Base-by-base conservation (phyloP, 2,329 filamentous ascomycete species). In the Apiospora malaysiana region DNA sequence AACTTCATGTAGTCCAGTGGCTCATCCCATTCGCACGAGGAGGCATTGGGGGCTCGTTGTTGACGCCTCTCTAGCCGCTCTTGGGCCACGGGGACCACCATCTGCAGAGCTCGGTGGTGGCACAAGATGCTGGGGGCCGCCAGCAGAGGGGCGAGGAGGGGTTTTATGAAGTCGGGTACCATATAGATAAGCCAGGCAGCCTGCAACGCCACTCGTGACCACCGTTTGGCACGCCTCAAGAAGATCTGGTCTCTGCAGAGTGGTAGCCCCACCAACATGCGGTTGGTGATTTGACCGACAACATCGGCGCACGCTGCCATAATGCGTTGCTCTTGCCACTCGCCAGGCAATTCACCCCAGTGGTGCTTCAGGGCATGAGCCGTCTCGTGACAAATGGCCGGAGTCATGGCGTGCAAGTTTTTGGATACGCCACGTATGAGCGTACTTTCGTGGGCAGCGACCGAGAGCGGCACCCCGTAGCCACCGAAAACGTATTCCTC, bases 1-100 rank as follows among this genome's bases (percentile, higher is more conserved):
- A 66, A 66, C 16, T 66, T 66, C 59, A 66, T 66, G 27, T 66
- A 66, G 32, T 66, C 59, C 32, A 42, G 59, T 2, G 59, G 59
- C 32, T 66, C 59, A 8, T 66, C 59, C 59, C 59, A 66, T 3
- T 10, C 59, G n/a, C 47, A 2, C 2, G 40, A 6, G 6, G 32
- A 37, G 4, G 59, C 9, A 32, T 66, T 32, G 5, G 59, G 1
- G 25, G 32, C 59, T 18, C 59, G 59, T 37, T 10, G 6, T 32
- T 66, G 1, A 4, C 59, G 59, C 9, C 23, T 42, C 5, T 37
- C 32, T 8, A 66, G 32, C 14, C 59, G 59, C 8, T 42, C 32
- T 21, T 37, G 32, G 18, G 59, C 59, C 21, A 37, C 32, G 18
- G 59, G 59, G 32, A 66, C 14, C 32, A 66, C 40, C 59, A 66